Conservation (phyloP, 768 basidiomycete genomes). For the Suillus lakei region DNA sequence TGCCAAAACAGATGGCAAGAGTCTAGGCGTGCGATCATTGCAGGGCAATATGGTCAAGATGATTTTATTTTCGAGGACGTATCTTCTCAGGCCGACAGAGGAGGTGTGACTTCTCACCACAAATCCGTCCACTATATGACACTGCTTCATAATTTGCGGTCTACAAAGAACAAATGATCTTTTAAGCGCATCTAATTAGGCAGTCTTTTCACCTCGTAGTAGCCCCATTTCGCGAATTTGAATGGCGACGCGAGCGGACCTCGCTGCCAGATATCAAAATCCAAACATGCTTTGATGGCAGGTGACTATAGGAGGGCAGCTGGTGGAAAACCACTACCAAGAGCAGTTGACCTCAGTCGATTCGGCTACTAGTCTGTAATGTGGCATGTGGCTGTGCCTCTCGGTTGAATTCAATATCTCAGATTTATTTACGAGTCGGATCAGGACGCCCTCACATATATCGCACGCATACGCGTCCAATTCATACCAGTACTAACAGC, state of each 20-base stretch:
- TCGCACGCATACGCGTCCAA: not conserved
- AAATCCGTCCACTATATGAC: conserved; percentile 8
- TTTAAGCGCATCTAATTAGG: conserved; percentile 8
- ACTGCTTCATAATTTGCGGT: not conserved
- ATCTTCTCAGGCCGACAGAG: conserved; percentile 12
- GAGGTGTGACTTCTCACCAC: conserved; percentile 13
- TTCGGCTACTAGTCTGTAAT: too few species aligned
- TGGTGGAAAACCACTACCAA: not conserved
- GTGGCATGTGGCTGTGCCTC: conserved; percentile 1
- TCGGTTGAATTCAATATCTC: too few species aligned
- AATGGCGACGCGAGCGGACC: not conserved
- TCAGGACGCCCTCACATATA: not conserved
- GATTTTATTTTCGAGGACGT: conserved; percentile 10
- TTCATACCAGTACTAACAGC: too few species aligned
- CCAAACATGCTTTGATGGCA: not conserved
- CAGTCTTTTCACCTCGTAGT: conserved; percentile 11
- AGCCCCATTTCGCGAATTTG: not conserved
- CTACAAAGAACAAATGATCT: not conserved
- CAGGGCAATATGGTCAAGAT: not conserved
- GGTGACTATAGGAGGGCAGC: not conserved
- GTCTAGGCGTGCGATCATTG: conserved; percentile 1
- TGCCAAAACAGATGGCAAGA: conserved; percentile 5
- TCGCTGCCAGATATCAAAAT: not conserved
- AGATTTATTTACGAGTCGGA: not conserved
- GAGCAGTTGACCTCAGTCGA: too few species aligned